Conservation (phyloP, 2,329 filamentous ascomycete genomes). For the Geosmithia morbida region DNA sequence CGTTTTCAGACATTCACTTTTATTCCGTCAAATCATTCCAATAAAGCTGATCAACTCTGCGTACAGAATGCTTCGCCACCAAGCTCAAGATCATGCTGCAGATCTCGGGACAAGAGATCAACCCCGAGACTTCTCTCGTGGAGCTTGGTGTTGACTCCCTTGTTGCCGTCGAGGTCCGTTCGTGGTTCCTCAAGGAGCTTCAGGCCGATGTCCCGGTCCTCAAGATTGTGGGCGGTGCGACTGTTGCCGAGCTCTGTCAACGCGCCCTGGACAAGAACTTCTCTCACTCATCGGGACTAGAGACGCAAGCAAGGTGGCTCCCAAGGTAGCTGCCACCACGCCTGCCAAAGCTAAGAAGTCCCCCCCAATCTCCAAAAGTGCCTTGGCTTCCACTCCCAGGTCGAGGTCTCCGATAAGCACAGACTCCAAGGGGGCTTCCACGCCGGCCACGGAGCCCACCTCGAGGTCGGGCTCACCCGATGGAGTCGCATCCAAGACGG, state of each 20-base stretch:
- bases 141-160: slow-evolving; percentile 12
- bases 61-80: background rate
- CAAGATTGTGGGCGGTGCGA: slow-evolving; percentile 12
- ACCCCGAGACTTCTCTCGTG: background rate
- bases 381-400: too few relatives aligned
- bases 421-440: too few relatives aligned
- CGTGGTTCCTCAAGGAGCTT: slow-evolving; percentile 32
- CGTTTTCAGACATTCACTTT: too few relatives aligned
- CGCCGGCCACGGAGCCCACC: too few relatives aligned
- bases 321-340: too few relatives aligned
- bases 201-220: slow-evolving; percentile 29
- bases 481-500: too few relatives aligned
- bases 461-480: too few relatives aligned
- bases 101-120: background rate
- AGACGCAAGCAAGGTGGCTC: background rate
- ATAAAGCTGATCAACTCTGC: background rate
- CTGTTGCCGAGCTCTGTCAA: background rate
- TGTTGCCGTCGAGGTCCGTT: slow-evolving; percentile 19
- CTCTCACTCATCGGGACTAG: background rate
- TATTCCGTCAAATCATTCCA: background rate
- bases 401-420: too few relatives aligned
- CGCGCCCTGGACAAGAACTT: background rate
- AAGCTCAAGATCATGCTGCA: background rate
- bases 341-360: too few relatives aligned
- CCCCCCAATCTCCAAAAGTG: too few relatives aligned